Conservation (phyloP, 768 basidiomycete species). For the Amylocystis lapponica region DNA sequence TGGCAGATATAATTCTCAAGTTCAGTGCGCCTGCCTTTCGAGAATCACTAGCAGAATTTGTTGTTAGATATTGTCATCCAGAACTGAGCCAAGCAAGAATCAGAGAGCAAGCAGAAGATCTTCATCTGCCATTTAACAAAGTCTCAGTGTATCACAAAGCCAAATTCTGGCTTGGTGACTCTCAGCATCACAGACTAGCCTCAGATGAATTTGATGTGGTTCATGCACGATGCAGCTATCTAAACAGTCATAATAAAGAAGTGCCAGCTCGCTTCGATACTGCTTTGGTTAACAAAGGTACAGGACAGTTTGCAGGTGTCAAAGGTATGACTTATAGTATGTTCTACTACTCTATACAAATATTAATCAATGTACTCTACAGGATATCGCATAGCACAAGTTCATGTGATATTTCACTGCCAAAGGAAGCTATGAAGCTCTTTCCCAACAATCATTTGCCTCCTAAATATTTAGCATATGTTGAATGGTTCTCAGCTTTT, state of each 20-base stretch:
- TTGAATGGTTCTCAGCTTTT: conserved; percentile 23
- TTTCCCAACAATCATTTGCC: neutral
- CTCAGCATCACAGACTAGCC: conserved; percentile 5
- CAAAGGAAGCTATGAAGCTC: neutral
- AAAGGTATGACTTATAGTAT: neutral
- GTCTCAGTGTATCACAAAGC: conserved; percentile 26
- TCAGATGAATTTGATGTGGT: conserved; percentile 25
- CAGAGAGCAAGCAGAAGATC: neutral
- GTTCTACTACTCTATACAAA: conserved; percentile 8
- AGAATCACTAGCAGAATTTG: conserved; percentile 2
- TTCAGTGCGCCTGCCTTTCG: neutral
- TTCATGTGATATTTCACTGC: conserved; percentile 18
- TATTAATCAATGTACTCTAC: neutral
- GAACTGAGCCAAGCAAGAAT: neutral
- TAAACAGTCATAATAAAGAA: conserved; percentile 10
- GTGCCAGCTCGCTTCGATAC: conserved; percentile 29
- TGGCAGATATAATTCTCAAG: neutral
- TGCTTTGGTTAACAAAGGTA: conserved; percentile 17
- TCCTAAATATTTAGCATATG: conserved; percentile 18
- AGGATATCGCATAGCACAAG: conserved; percentile 14
- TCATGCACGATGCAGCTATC: conserved; percentile 11
- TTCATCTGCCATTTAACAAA: conserved; percentile 15
- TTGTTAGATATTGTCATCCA: neutral
- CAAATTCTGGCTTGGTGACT: conserved; percentile 17
- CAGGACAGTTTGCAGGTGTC: neutral